These are phyloP conservation scores for Fragaria iinumae DNA, from an alignment of 306 rosid species.

Conservation along the genomic window DNA sequence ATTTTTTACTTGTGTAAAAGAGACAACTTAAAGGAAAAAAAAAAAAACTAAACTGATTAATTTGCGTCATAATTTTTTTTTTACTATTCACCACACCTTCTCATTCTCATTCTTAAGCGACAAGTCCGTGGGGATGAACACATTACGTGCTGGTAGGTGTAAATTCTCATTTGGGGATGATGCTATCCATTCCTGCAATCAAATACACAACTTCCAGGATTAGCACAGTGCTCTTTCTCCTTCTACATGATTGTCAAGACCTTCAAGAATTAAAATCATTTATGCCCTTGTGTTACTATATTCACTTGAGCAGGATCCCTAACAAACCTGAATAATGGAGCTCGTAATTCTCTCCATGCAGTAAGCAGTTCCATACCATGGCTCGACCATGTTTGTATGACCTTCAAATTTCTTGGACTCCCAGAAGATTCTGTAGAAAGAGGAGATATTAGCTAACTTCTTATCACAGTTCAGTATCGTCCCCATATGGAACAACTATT, in stretches of 20 bases:
- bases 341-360: conserved; percentile 56
- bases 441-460: conserved; percentile 22
- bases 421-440: conserved; percentile 78
- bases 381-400: conserved; percentile 67
- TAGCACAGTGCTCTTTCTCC: background rate
- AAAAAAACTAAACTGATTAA: conserved; percentile 13
- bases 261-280: background rate
- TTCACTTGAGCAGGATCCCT: background rate
- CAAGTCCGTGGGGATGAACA: conserved; percentile 83
- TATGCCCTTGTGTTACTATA: background rate
- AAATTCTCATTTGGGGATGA: conserved; percentile 65
- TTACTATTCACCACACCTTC: conserved; percentile 41
- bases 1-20: background rate
- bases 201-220: conserved; percentile 25
- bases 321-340: conserved; percentile 65
- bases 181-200: conserved; percentile 73
- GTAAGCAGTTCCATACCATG: conserved; percentile 93
- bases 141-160: conserved; percentile 77
- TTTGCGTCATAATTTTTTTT: background rate
- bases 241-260: conserved; percentile 4
- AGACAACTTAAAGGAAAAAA: background rate
- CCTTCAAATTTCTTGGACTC: conserved; percentile 81
- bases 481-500: background rate
- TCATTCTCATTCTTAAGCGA: conserved; percentile 61
- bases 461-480: conserved; percentile 5